phyloP scores from a whole-genome alignment of 164 flowering plant genomes.

The Santalum album region DNA sequence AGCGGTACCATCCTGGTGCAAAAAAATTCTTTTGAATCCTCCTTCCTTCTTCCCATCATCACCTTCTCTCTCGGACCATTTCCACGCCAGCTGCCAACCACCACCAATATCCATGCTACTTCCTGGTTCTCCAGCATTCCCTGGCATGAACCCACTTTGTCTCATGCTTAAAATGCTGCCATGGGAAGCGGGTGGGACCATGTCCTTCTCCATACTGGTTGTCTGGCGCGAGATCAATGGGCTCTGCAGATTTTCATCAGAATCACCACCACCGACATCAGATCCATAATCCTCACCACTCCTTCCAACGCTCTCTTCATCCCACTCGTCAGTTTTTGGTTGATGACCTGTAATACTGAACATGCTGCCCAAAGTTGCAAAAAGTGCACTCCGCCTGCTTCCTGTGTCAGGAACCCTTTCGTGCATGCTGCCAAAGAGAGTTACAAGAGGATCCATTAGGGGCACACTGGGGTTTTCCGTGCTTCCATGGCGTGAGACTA shows the following conservation, averaged over 20 bases:
- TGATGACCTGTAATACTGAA: conserved; percentile 40
- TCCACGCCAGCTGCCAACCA: conserved; percentile 71
- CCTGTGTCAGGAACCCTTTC: conserved; percentile 30
- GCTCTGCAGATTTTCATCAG: conserved; percentile 49
- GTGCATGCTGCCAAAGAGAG: conserved; percentile 30
- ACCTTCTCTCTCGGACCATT: conserved; percentile 42
- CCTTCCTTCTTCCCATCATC: conserved; percentile 48
- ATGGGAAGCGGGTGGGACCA: conserved; percentile 24
- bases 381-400: conserved; percentile 46
- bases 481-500: conserved; percentile 27
- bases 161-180: conserved; percentile 33
- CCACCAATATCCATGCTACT: conserved; percentile 51
- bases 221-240: conserved; percentile 58
- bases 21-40: conserved; percentile 46
- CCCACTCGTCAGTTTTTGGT: conserved; percentile 38
- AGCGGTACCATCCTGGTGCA: conserved; percentile 42
- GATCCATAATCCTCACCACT: conserved; percentile 32
- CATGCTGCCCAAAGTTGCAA: conserved; percentile 68
- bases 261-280: conserved; percentile 30
- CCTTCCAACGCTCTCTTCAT: conserved; percentile 34
- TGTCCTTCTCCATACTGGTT: conserved; percentile 43
- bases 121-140: conserved; percentile 22
- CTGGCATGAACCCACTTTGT: conserved; percentile 26
- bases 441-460: conserved; percentile 29
- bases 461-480: conserved; percentile 13